phyloP scores from a whole-genome alignment of 1,139 yeast species.

The Eremothecium sinecaudum region DNA sequence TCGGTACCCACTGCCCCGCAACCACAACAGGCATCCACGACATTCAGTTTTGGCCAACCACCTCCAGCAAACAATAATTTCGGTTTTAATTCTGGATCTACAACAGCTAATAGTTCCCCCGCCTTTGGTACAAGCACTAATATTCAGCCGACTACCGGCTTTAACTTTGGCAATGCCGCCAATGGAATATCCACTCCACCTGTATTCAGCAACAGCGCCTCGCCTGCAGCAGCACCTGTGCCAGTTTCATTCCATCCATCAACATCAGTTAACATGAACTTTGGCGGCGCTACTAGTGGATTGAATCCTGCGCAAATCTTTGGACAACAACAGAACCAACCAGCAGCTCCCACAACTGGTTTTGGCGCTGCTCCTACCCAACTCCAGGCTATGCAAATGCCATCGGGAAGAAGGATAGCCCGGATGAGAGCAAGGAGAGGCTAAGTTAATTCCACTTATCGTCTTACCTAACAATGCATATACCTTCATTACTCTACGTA shows the following conservation, averaged over 20 bases:
- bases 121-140: conserved; percentile 12
- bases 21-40: conserved; percentile 7
- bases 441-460: no score
- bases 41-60: conserved; percentile 2
- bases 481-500: no score
- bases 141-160: neutral
- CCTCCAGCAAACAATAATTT: conserved; percentile 1
- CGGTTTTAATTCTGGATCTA: conserved; percentile 8
- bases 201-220: conserved; percentile 12
- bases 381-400: conserved; percentile 7
- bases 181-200: conserved; percentile 13
- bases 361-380: conserved; percentile 2
- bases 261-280: conserved; percentile 21
- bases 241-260: conserved; percentile 19
- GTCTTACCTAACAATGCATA: no score
- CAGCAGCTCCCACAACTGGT: conserved; percentile 8
- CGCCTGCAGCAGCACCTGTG: conserved; percentile 8
- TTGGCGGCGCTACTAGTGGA: conserved; percentile 13
- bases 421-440: conserved; percentile 24
- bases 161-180: conserved; percentile 12
- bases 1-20: conserved; percentile 7
- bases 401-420: conserved; percentile 21
- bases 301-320: conserved; percentile 11
- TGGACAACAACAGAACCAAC: conserved; percentile 5
- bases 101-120: conserved; percentile 12